Evolutionary conservation across 352 stramenopile genomes (phyloP).

Genomic region (Halophytophthora polymorphica): DNA sequence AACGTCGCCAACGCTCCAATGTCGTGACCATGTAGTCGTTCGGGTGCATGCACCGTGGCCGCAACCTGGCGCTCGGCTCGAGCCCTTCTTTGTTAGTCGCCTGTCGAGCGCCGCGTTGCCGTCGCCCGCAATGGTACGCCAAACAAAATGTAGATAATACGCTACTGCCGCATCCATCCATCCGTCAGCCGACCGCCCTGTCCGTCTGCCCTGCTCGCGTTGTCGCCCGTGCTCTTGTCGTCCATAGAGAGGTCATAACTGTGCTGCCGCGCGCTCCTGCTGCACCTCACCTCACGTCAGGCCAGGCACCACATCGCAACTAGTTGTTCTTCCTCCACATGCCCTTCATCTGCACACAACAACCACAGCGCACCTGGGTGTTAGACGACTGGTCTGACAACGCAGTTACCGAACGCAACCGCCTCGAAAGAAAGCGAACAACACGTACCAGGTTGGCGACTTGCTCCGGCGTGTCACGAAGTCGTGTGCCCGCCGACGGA

Average conservation of each 20-base stretch:
- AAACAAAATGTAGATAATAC: constrained; percentile 46
- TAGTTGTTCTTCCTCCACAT: constrained; percentile 84
- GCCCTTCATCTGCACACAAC: constrained; percentile 66
- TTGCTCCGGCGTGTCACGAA: constrained; percentile 44
- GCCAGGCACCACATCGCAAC: constrained; percentile 8
- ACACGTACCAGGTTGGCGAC: constrained; percentile 47
- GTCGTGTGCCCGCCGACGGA: constrained; percentile 22
- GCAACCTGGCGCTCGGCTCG: constrained; percentile 12
- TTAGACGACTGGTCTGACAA: not conserved
- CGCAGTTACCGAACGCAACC: not conserved
- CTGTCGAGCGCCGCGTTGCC: too few relatives aligned
- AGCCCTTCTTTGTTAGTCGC: constrained; percentile 31
- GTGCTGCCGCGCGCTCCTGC: constrained; percentile 19
- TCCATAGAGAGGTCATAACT: too few relatives aligned
- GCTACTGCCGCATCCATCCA: constrained; percentile 39
- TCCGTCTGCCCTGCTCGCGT: too few relatives aligned
- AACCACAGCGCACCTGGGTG: not conserved
- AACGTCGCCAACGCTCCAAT: constrained; percentile 22
- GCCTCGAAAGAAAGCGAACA: not conserved
- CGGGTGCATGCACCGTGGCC: too few relatives aligned
- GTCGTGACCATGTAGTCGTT: too few relatives aligned
- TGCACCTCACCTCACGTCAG: constrained; percentile 19
- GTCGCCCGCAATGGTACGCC: too few relatives aligned
- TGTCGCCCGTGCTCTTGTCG: too few relatives aligned
- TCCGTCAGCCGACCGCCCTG: too few relatives aligned